Evolutionary conservation across 202 grass and related monocot species (phyloP), one percentile per base, ranked within the genome.

Genomic region (Schoenoplectus triqueter): DNA sequence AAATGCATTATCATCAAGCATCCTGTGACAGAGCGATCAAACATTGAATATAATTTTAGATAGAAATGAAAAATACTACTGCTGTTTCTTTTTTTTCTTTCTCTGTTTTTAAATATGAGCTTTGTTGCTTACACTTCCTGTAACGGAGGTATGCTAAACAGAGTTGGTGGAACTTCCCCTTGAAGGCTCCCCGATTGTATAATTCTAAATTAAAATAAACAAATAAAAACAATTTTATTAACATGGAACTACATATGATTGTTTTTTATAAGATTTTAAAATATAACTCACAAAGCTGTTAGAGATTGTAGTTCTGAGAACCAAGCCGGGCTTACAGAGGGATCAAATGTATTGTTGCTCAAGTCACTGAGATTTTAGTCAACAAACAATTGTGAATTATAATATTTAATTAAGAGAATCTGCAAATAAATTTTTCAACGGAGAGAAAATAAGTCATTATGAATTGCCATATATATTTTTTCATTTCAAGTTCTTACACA

Each of bases 321-420:
- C 96, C 96, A 99, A 66, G 66, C 77, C 39, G 96, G 93, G 66
- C 82, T 94, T 11, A 86, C 82, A 31, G 96, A 90, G 74, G 82
- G 84, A 84, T 90, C 90, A 81, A 99, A 99, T 45, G 91, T 81
- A 84, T 99, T 99, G 84, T 99, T 96, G 85, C 96, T 99, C 89
- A 99, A 83, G 84, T 99, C 93, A 14, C 96, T 99, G 86, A 13
- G 20, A 84, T 80, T 65, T 69, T 50, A 48, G 63, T 65, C 46
- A 85, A n/a, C 59, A 77, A 10, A 65, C 65, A 2, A 48, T 62
- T 69, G 74, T 64, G 64, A 70, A 76, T 87, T 72, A 1, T 55
- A 83, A 64, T 63, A 2, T 84, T 61, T 61, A 75, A 85, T 66
- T 46, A 81, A 69, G 14, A 88, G 8, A 73, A 42, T 85, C 11